These are phyloP conservation scores for Cicer chorassanicum DNA, from an alignment of 306 rosid genomes.

Conservation along the genomic window DNA sequence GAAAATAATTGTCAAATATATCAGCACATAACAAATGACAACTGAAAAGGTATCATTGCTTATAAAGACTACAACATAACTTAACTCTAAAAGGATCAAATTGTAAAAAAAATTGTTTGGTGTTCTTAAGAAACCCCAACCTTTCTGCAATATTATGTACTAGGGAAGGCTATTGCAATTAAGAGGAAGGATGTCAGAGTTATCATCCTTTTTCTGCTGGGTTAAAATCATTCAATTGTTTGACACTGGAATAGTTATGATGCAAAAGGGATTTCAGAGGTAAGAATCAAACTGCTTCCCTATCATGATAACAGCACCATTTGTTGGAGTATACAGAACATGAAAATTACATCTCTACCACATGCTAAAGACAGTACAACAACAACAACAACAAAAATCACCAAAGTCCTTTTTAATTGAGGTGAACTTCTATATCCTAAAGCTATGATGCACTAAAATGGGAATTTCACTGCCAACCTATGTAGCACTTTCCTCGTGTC, in stretches of 20 bases:
- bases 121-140: constrained; percentile 11
- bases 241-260: constrained; percentile 11
- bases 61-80: constrained; percentile 12
- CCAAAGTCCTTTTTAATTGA: background rate
- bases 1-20: constrained; percentile 5
- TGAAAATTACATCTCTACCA: constrained; percentile 5
- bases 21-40: constrained; percentile 9
- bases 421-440: background rate
- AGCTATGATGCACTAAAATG: constrained; percentile 30
- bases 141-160: constrained; percentile 22
- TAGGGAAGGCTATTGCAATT: constrained; percentile 14
- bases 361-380: constrained; percentile 29
- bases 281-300: constrained; percentile 20
- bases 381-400: background rate
- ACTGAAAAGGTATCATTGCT: constrained; percentile 7
- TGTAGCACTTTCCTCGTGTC: background rate
- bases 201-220: constrained; percentile 30
- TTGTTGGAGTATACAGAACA: background rate
- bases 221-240: constrained; percentile 28
- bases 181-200: constrained; percentile 25
- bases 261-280: constrained; percentile 2
- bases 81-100: constrained; percentile 22
- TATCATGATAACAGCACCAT: constrained; percentile 32
- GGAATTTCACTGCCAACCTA: constrained; percentile 32
- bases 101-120: background rate